phyloP scores from a whole-genome alignment of 2,329 filamentous ascomycete species.

The Stagonosporopsis rhizophila region DNA sequence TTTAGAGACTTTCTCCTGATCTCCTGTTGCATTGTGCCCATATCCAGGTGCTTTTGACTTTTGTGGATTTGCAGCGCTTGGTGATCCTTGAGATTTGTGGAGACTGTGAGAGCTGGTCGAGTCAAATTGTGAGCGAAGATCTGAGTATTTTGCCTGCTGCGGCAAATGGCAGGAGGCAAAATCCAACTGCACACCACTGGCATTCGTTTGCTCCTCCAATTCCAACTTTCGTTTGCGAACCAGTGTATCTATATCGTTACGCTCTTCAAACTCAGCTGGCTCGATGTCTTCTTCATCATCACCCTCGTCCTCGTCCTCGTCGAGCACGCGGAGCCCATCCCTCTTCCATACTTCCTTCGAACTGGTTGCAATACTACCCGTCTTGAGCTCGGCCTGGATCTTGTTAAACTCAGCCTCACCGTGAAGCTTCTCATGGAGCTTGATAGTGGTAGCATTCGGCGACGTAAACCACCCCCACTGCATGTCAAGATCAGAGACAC shows the following conservation, averaged over 20 bases:
- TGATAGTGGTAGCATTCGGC: conserved; percentile 46
- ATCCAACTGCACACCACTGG: neutral
- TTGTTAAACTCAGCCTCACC: conserved; percentile 49
- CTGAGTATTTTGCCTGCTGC: neutral
- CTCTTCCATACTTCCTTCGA: conserved; percentile 57
- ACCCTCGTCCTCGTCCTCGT: conserved; percentile 44
- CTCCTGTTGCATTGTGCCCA: neutral
- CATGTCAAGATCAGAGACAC: conserved; percentile 49
- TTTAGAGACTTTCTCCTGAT: conserved; percentile 9
- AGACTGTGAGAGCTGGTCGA: neutral
- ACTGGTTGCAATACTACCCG: conserved; percentile 49
- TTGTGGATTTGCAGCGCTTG: neutral
- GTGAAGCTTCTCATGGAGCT: conserved; percentile 50
- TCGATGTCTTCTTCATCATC: conserved; percentile 50
- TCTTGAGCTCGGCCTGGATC: conserved; percentile 44
- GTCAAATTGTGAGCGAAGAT: neutral
- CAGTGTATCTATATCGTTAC: conserved; percentile 46
- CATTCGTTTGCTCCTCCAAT: conserved; percentile 26
- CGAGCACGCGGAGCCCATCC: conserved; percentile 56
- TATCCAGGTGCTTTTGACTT: neutral
- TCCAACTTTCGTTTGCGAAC: conserved; percentile 49
- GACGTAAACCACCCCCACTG: conserved; percentile 58
- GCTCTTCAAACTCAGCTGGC: conserved; percentile 25
- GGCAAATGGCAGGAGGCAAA: neutral
- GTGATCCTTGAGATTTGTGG: neutral